Conservation (phyloP, 2,329 filamentous ascomycete species). For the Cladosporium austrohemisphaericum region DNA sequence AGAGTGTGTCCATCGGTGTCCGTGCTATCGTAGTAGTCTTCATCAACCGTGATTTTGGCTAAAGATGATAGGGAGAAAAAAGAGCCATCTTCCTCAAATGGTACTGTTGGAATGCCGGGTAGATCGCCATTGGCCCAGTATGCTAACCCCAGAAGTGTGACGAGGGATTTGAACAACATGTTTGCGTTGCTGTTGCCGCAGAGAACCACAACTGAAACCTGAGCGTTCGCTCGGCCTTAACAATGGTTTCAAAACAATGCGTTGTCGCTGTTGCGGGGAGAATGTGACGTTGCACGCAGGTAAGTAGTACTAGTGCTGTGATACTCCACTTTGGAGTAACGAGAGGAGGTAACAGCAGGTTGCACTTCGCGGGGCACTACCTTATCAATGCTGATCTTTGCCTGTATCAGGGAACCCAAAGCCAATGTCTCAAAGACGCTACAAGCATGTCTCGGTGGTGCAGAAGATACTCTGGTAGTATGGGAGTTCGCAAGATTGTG, state of each 20-base stretch:
- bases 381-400: constrained; percentile 1
- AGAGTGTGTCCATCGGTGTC: constrained; percentile 48
- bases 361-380: constrained; percentile 2
- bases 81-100: constrained; percentile 11
- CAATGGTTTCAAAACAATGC: neutral
- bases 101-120: constrained; percentile 19
- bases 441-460: too few relatives aligned
- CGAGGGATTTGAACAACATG: neutral
- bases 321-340: constrained; percentile 7
- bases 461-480: too few relatives aligned
- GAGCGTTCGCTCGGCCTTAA: neutral
- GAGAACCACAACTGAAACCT: too few relatives aligned
- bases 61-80: constrained; percentile 7
- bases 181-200: too few relatives aligned
- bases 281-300: constrained; percentile 9
- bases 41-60: constrained; percentile 44
- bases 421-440: too few relatives aligned
- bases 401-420: too few relatives aligned
- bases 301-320: neutral
- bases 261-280: constrained; percentile 3
- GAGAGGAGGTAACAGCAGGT: constrained; percentile 2
- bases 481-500: too few relatives aligned
- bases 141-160: too few relatives aligned
- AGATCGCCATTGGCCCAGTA: too few relatives aligned
- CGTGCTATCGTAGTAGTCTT: constrained; percentile 37